Evolutionary conservation across 257 asterid species (phyloP), one percentile per base, ranked within the genome.

Genomic region (Solanum arcanum): DNA sequence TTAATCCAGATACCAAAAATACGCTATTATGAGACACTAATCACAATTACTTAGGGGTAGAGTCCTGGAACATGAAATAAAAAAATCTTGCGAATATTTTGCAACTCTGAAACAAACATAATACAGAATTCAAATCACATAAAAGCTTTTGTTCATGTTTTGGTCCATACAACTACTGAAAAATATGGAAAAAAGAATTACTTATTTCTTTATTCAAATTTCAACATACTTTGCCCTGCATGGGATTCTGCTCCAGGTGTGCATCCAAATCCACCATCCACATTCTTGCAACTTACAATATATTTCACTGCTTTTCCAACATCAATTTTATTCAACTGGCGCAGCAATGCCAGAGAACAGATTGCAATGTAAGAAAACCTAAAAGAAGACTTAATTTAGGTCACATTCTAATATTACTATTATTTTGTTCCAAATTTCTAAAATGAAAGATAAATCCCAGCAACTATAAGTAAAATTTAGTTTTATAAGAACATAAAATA

Each of bases 251-350:
- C 98, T 81, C 98, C 98, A n/a, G 98, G 99, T 23, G 95, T 93
- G 92, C 97, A 94, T 86, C 99, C 99, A 88, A 97, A 97, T 86
- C 99, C 98, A 89, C 99, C 98, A 91, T 97, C 99, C 88, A 94
- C 87, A 91, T 95, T 95, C 92, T 95, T 94, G 94, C 98, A 97
- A 88, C 99, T 94, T 76, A 97, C 90, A 82, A 95, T 95, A 92
- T 94, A 95, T 89, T 94, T 78, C 47, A 95, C 99, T 74, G 98
- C 98, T 86, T 83, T 92, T 86, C 93, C 95, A 91, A 94, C 96
- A 80, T 95, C 91, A 72, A 97, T 89, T 85, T 90, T 94, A 81
- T 94, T 98, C 95, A 97, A 90, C 31, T 88, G 88, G 29, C 86
- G 92, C 88, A 97, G 89, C 85, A 97, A 86, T 66, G 98, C 95